Percentiles rank a stretch among this genome's conserved stretches.
Conservation (phyloP, 192 early-diverging fungal genomes). For the Paraglomus brasilianum region DNA sequence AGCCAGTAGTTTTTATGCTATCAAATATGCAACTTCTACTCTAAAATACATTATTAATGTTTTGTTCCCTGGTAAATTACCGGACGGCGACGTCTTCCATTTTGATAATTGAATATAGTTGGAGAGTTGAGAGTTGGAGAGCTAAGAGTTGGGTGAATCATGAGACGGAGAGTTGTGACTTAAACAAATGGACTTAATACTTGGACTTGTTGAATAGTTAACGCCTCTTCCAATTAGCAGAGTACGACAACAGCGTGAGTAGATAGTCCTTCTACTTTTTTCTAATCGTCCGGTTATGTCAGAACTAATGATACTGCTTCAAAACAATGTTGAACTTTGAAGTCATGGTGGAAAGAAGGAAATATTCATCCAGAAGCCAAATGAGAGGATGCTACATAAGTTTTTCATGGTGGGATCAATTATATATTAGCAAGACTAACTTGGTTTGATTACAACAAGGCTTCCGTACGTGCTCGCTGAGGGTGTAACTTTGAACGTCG, state of each 20-base stretch:
- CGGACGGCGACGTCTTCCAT: too few species aligned
- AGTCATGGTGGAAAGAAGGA: constrained; percentile 10
- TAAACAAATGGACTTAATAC: too few species aligned
- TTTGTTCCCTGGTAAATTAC: too few species aligned
- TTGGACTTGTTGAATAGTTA: too few species aligned
- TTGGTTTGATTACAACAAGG: constrained; percentile 24
- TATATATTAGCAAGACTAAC: constrained; percentile 14
- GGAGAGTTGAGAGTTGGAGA: too few species aligned
- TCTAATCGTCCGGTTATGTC: neutral
- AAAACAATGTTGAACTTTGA: neutral
- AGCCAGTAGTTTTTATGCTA: constrained; percentile 21
- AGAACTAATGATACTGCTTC: neutral
- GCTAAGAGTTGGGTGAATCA: too few species aligned
- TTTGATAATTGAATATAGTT: too few species aligned
- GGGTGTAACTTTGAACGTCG: neutral
- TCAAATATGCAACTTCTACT: constrained; percentile 18
- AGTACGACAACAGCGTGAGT: too few species aligned
- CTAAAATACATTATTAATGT: too few species aligned
- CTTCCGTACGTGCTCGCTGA: constrained; percentile 18
- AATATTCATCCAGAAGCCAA: neutral
- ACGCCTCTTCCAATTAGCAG: too few species aligned
- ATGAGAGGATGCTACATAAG: constrained; percentile 17
- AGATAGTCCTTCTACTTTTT: neutral
- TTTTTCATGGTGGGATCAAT: neutral
- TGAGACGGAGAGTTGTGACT: too few species aligned